These are phyloP conservation scores for Fusarium sp. DNA, from an alignment of 2,329 filamentous ascomycete species.

Conservation along the genomic window DNA sequence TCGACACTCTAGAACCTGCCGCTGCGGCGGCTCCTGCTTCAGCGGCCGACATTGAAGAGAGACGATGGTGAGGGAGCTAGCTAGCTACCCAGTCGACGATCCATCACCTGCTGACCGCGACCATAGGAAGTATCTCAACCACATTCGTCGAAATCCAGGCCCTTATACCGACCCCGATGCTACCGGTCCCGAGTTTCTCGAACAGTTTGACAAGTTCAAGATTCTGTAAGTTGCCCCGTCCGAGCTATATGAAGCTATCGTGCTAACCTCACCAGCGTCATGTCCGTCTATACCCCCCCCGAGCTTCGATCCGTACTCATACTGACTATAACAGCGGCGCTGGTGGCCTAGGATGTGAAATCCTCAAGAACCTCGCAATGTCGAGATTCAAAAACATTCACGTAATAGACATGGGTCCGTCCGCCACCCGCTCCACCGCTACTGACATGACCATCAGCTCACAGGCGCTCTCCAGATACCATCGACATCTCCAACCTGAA, in stretches of 20 bases:
- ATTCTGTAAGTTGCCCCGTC: conserved; percentile 69
- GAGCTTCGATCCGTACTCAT: conserved; percentile 8
- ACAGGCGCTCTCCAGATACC: conserved; percentile 71
- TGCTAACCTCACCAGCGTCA: conserved; percentile 57
- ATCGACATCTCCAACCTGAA: conserved; percentile 99
- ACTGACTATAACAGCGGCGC: conserved; percentile 74
- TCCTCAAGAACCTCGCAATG: conserved; percentile 93
- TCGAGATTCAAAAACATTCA: conserved; percentile 98
- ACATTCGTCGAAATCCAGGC: conserved; percentile 79
- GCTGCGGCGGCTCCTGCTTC: not conserved
- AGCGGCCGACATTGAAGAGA: conserved; percentile 42
- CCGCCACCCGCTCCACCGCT: not conserved
- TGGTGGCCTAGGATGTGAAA: conserved; percentile 94
- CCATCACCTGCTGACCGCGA: conserved; percentile 15
- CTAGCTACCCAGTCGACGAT: conserved; percentile 17
- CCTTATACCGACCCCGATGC: conserved; percentile 81
- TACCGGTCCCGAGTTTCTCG: conserved; percentile 63
- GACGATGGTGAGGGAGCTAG: conserved; percentile 49
- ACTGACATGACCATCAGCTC: conserved; percentile 11
- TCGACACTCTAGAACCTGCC: conserved; percentile 29
- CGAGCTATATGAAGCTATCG: not conserved
- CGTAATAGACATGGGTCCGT: conserved; percentile 95
- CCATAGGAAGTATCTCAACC: conserved; percentile 84
- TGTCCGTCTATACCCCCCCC: conserved; percentile 53
- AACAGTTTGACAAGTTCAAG: conserved; percentile 76